A percentile compares a stretch with the other conserved stretches of the same genome.
phyloP scores from a whole-genome alignment of 352 stramenopile genomes.

The Pilasporangium apinafurcum region DNA sequence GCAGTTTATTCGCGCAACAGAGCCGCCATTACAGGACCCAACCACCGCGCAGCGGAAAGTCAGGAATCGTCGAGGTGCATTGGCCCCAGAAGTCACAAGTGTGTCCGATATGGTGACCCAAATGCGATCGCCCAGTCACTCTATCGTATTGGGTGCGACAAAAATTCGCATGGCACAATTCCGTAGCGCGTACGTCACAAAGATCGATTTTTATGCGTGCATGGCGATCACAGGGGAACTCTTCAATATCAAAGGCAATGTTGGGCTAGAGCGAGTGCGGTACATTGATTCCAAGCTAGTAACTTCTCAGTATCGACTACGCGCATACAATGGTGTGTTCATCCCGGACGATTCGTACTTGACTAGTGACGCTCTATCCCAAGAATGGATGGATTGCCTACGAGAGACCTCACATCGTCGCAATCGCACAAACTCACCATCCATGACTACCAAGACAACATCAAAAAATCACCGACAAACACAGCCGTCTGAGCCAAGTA shows the following conservation, averaged over 20 bases:
- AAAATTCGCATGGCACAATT: slow-evolving; percentile 79
- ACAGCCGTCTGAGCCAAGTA: neutral
- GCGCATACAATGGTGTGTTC: slow-evolving; percentile 62
- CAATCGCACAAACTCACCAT: neutral
- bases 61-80: slow-evolving; percentile 29
- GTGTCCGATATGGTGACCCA: slow-evolving; percentile 30
- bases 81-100: slow-evolving; percentile 17
- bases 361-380: slow-evolving; percentile 52
- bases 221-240: slow-evolving; percentile 75
- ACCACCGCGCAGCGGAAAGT: slow-evolving; percentile 12
- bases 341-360: slow-evolving; percentile 63
- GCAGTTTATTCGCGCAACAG: slow-evolving; percentile 68
- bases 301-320: slow-evolving; percentile 50
- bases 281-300: slow-evolving; percentile 70
- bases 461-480: neutral
- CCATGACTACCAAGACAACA: neutral
- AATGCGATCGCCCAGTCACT: slow-evolving; percentile 28
- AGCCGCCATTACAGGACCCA: slow-evolving; percentile 62
- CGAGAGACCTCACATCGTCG: slow-evolving; percentile 1
- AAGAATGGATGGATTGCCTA: slow-evolving; percentile 83
- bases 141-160: slow-evolving; percentile 55
- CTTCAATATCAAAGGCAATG: slow-evolving; percentile 83
- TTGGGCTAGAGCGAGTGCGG: slow-evolving; percentile 66
- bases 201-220: slow-evolving; percentile 80
- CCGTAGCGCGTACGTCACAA: slow-evolving; percentile 76